These are phyloP conservation scores for Arachnomyces sp. DNA, from an alignment of 2,329 filamentous ascomycete species.

Conservation along the genomic window DNA sequence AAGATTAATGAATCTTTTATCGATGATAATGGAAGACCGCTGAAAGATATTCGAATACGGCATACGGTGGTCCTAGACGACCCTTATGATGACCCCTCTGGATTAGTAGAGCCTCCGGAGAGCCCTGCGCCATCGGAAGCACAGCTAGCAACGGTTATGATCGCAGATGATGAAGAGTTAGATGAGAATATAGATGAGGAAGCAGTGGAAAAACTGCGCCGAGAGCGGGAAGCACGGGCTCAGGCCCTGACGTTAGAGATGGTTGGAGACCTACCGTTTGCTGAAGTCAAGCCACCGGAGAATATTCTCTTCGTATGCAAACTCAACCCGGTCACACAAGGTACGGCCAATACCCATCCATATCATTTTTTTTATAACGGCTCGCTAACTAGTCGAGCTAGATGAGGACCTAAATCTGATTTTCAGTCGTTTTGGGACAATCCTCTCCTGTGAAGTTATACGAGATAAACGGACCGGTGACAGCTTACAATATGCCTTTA, in stretches of 20 bases:
- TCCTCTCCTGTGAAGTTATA: constrained; percentile 92
- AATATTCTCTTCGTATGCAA: constrained; percentile 99
- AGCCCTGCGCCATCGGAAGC: constrained; percentile 76
- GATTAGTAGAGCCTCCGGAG: constrained; percentile 65
- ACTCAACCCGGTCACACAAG: constrained; percentile 86
- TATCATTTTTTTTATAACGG: not conserved
- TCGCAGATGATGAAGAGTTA: constrained; percentile 79
- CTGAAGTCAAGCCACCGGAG: constrained; percentile 93
- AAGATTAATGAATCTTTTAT: constrained; percentile 88
- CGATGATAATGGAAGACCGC: constrained; percentile 74
- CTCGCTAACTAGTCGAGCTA: constrained; percentile 16
- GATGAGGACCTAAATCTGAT: constrained; percentile 93
- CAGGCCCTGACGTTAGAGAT: constrained; percentile 94
- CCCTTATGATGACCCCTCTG: constrained; percentile 75
- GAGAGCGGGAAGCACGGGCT: constrained; percentile 84
- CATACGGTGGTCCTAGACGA: constrained; percentile 91
- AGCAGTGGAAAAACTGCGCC: constrained; percentile 66
- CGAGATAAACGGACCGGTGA: constrained; percentile 89
- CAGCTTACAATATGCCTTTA: constrained; percentile 93
- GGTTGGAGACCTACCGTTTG: constrained; percentile 94
- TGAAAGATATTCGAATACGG: constrained; percentile 90
- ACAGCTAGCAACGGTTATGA: constrained; percentile 84
- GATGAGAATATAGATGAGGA: constrained; percentile 75
- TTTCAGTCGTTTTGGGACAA: constrained; percentile 92
- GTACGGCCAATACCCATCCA: constrained; percentile 25